A percentile compares a stretch with the other conserved stretches of the same genome.
Conservation (phyloP, 257 asterid genomes). For the Rehmannia glutinosa region DNA sequence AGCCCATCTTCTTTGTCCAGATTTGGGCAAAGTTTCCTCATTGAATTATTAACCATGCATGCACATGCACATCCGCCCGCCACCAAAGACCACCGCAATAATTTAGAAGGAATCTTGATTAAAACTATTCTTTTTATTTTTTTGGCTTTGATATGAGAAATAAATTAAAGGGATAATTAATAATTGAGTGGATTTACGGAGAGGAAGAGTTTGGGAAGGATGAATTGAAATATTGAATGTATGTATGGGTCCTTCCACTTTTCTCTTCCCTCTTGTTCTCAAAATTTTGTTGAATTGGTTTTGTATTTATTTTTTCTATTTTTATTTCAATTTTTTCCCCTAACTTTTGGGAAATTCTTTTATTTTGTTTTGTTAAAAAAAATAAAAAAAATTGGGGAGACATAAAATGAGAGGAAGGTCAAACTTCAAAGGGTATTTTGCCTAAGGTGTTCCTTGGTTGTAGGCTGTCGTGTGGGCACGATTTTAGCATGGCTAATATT, state of each 20-base stretch:
- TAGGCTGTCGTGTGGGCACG: constrained; percentile 32
- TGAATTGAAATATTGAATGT: neutral
- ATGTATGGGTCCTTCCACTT: neutral
- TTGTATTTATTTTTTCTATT: neutral
- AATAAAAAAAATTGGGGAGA: neutral
- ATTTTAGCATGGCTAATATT: too few species aligned
- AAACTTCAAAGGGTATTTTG: constrained; percentile 14
- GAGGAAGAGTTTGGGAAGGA: constrained; percentile 22
- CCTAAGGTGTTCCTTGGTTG: constrained; percentile 35
- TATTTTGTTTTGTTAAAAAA: neutral
- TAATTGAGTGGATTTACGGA: neutral
- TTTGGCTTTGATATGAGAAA: neutral
- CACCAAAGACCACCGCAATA: neutral
- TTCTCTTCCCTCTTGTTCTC: constrained; percentile 3
- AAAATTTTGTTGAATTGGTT: neutral
- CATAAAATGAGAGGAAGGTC: neutral
- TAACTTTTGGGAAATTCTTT: neutral
- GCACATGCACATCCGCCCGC: constrained; percentile 8
- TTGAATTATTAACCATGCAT: constrained; percentile 13
- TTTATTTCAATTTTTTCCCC: neutral
- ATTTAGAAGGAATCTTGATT: constrained; percentile 20
- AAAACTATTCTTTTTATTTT: neutral
- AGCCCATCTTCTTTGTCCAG: constrained; percentile 59
- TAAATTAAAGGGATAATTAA: neutral
- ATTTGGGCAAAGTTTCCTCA: constrained; percentile 57